A percentile compares a stretch with the other conserved stretches of the same genome.
These are phyloP conservation scores for Lipomyces mesembrius DNA, from an alignment of 805 yeast species.

Conservation along the genomic window DNA sequence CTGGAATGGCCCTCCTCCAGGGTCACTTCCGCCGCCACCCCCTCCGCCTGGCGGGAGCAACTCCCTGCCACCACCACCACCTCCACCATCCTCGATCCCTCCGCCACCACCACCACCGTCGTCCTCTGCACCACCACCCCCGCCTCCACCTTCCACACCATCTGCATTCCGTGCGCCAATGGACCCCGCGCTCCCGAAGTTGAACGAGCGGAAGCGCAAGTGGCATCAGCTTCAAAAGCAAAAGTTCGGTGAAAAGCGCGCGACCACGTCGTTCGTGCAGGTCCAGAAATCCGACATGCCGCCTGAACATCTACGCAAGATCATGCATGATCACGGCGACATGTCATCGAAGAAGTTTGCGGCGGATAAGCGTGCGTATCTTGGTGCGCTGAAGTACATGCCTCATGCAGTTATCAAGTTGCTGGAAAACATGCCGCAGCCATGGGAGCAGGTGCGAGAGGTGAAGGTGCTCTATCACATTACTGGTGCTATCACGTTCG, in stretches of 20 bases:
- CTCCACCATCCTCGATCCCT: slow-evolving; percentile 41
- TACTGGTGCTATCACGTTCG: slow-evolving; percentile 94
- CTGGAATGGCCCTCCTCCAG: slow-evolving; percentile 26
- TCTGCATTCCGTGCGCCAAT: slow-evolving; percentile 38
- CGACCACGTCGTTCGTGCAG: slow-evolving; percentile 56
- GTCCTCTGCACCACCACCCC: slow-evolving; percentile 26
- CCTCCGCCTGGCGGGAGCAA: slow-evolving; percentile 20
- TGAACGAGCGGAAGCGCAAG: slow-evolving; percentile 54
- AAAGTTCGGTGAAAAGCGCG: slow-evolving; percentile 52
- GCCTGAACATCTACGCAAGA: slow-evolving; percentile 87
- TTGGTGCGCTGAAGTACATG: slow-evolving; percentile 91
- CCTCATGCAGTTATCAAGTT: slow-evolving; percentile 93
- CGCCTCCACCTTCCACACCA: slow-evolving; percentile 39
- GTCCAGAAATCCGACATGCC: slow-evolving; percentile 82
- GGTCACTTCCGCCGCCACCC: slow-evolving; percentile 23
- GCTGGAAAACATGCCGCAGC: slow-evolving; percentile 96
- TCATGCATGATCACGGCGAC: slow-evolving; percentile 82
- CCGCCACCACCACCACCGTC: slow-evolving; percentile 42
- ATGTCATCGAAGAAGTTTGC: slow-evolving; percentile 78
- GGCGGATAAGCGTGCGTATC: slow-evolving; percentile 80
- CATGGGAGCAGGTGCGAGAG: slow-evolving; percentile 89
- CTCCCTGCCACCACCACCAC: slow-evolving; percentile 44
- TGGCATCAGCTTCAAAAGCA: slow-evolving; percentile 70
- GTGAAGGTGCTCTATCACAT: slow-evolving; percentile 88
- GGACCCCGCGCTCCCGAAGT: slow-evolving; percentile 41